phyloP scores from a whole-genome alignment of 306 rosid genomes.

The Herpetospermum pedunculosum region DNA sequence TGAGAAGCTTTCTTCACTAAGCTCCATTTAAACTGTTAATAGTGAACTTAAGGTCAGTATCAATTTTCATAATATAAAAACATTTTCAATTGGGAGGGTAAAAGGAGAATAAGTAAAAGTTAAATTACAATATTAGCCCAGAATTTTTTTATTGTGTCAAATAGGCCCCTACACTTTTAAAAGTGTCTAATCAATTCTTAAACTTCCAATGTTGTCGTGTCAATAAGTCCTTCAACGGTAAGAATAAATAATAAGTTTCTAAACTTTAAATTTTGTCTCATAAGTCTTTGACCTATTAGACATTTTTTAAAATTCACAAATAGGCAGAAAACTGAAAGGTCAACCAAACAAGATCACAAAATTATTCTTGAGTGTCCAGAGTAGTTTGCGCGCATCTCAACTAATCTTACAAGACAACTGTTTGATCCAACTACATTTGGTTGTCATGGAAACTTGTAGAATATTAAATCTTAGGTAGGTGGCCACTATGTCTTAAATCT shows the following conservation, averaged over 20 bases:
- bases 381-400: no score
- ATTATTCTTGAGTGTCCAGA: no score
- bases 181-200: background rate
- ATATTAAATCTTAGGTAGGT: no score
- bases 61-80: background rate
- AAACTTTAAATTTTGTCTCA: background rate
- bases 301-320: no score
- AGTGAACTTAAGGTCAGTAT: background rate
- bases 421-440: no score
- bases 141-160: background rate
- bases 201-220: no score
- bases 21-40: constrained; percentile 70
- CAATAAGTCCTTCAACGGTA: no score
- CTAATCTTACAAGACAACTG: no score
- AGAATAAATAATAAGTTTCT: no score
- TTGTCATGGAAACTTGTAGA: no score
- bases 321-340: background rate
- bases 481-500: no score
- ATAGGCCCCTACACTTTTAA: background rate
- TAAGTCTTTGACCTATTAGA: no score
- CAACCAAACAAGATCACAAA: background rate
- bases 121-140: background rate
- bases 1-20: constrained; percentile 83
- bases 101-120: background rate
- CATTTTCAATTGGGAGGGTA: background rate